Percentiles rank a stretch among this genome's conserved stretches.
Evolutionary conservation across 2,329 filamentous ascomycete species (phyloP).

Genomic region (Neoarthrinium moseri): DNA sequence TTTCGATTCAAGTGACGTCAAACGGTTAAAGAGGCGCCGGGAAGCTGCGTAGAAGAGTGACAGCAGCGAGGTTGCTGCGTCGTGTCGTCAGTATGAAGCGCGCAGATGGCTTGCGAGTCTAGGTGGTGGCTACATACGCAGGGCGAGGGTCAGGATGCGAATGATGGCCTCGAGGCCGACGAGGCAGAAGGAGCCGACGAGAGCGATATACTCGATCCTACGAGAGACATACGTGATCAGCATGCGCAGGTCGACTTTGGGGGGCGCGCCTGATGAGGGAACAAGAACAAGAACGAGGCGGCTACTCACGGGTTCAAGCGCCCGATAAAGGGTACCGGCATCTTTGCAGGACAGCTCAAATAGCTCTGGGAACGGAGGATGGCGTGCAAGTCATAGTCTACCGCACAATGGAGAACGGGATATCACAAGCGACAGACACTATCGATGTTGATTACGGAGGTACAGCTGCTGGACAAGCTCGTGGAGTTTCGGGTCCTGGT

Average conservation of each 20-base stretch:
- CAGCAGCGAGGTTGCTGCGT: slow-evolving; percentile 73
- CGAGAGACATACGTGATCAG: slow-evolving; percentile 14
- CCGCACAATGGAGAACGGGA: no score
- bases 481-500: slow-evolving; percentile 2
- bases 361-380: background rate
- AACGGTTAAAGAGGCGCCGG: slow-evolving; percentile 75
- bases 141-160: slow-evolving; percentile 80
- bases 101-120: no score
- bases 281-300: no score
- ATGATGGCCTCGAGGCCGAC: slow-evolving; percentile 81
- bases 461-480: slow-evolving; percentile 6
- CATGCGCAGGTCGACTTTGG: slow-evolving; percentile 1
- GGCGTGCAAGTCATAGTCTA: background rate
- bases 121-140: slow-evolving; percentile 59
- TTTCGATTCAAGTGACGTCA: slow-evolving; percentile 69
- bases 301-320: slow-evolving; percentile 36
- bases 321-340: slow-evolving; percentile 39
- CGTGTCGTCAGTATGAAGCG: slow-evolving; percentile 15
- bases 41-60: slow-evolving; percentile 80
- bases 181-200: slow-evolving; percentile 79
- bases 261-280: slow-evolving; percentile 15
- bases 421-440: no score
- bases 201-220: slow-evolving; percentile 83
- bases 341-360: slow-evolving; percentile 17
- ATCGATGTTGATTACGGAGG: no score